These are phyloP conservation scores for Pestalotiopsis sp. DNA, from an alignment of 2,329 filamentous ascomycete species.

Conservation along the genomic window DNA sequence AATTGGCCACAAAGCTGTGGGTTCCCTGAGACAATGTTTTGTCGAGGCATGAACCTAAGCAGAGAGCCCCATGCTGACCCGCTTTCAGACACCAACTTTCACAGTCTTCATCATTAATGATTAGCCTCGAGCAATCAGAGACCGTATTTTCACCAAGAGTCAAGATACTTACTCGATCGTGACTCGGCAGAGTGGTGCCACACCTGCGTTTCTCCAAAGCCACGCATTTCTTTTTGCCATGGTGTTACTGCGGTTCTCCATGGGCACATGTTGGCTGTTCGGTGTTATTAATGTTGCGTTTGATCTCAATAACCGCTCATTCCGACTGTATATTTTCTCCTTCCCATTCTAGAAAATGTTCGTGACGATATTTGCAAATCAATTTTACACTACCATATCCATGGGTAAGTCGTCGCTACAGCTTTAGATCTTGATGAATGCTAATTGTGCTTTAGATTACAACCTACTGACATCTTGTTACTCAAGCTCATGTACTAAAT, in stretches of 20 bases:
- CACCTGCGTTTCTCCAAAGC: not conserved
- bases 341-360: not conserved
- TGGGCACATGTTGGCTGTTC: not conserved
- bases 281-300: not conserved
- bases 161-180: not conserved
- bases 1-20: not conserved
- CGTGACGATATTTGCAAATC: not conserved
- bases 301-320: not conserved
- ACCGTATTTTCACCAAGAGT: not conserved
- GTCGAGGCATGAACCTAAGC: not conserved
- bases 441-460: not conserved
- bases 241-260: constrained; percentile 2
- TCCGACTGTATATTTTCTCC: not conserved
- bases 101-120: not conserved
- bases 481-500: not conserved
- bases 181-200: constrained; percentile 1
- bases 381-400: not conserved
- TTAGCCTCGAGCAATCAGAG: not conserved
- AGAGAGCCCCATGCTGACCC: not conserved
- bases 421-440: not conserved
- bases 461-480: not conserved
- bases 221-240: constrained; percentile 9
- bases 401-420: not conserved
- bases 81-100: too few species aligned
- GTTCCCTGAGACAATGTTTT: not conserved